These are phyloP conservation scores for Vigna hirtella DNA, from an alignment of 306 rosid species.

Conservation along the genomic window DNA sequence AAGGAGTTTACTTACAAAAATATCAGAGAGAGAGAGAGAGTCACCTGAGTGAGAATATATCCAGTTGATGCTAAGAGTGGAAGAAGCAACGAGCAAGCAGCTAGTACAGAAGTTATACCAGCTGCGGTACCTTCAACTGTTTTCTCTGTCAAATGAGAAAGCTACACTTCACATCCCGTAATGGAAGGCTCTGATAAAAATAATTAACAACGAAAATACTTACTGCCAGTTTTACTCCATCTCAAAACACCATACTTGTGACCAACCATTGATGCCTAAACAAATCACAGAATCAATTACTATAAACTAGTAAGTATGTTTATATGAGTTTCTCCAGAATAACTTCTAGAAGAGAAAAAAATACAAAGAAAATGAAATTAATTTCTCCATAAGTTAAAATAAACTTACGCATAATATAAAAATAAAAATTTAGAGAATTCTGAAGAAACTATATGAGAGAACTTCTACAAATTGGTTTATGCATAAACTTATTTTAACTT, in stretches of 20 bases:
- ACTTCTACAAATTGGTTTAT: no score
- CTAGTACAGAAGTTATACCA: constrained; percentile 94
- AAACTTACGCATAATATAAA: no score
- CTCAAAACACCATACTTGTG: constrained; percentile 93
- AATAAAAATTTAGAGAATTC: no score
- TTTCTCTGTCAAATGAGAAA: constrained; percentile 72
- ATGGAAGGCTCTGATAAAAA: constrained; percentile 33
- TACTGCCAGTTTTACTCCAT: constrained; percentile 98
- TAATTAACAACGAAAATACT: constrained; percentile 46
- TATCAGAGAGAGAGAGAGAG: constrained; percentile 33
- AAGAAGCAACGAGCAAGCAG: constrained; percentile 87
- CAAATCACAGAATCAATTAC: constrained; percentile 22
- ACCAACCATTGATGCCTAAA: constrained; percentile 97
- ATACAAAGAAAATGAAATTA: no score
- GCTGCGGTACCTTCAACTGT: constrained; percentile 99
- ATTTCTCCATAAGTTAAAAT: no score
- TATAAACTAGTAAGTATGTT: background rate
- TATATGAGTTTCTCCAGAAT: no score
- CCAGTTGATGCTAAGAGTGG: constrained; percentile 91
- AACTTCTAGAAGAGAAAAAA: no score
- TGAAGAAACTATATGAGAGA: no score
- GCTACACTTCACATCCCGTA: constrained; percentile 38
- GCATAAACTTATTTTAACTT: no score
- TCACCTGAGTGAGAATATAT: constrained; percentile 85
- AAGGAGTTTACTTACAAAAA: background rate